Evolutionary conservation across 129 eudicot species (phyloP), one percentile per base, ranked within the genome.

Genomic region (Saposhnikovia divaricata): DNA sequence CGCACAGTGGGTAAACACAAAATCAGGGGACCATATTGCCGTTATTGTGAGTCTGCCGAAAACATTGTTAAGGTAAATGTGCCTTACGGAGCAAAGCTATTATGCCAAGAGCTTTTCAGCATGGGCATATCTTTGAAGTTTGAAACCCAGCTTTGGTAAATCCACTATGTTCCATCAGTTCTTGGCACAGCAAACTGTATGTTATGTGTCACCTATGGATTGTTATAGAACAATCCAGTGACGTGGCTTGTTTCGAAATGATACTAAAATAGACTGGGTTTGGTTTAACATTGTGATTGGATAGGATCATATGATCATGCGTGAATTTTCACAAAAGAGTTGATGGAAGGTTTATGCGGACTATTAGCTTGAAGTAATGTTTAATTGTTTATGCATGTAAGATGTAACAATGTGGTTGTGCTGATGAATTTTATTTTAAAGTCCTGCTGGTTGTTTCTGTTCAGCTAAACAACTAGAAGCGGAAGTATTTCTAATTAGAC

Each of bases 91-190:
- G 97, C 98, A 7, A 94, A 94, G 85, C 77, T 94, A 43, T 85
- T 94, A 6, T 83, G 87, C 75, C 98, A 94, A 86, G 98, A 94
- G 87, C 97, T 94, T 37, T 90, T 92, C 68, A 91, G 98, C 80
- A 91, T 94, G 98, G 96, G 97, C 77, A 94, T 94, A 16, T 82
- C 88, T 39, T 81, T 94, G 34, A 87, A 86, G 87, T 94, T 94
- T 61, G 90, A 85, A n/a, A 88, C 97, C 7, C 86, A 90, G 80
- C 81, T 86, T 19, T 88, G 90, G 61, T 94, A 86, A 88, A n/a
- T 23, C 55, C 38, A 38, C 39, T 25, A 23, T 57, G 63, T 57
- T 57, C 31, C 31, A 57, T 55, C 65, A 55, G 27, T 19, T 55
- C 10, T 55, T 6, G 28, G 65, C 28, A 21, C 8, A 55, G 65